These are phyloP conservation scores for Nemania diffusa DNA, from an alignment of 2,329 filamentous ascomycete species.

Conservation along the genomic window DNA sequence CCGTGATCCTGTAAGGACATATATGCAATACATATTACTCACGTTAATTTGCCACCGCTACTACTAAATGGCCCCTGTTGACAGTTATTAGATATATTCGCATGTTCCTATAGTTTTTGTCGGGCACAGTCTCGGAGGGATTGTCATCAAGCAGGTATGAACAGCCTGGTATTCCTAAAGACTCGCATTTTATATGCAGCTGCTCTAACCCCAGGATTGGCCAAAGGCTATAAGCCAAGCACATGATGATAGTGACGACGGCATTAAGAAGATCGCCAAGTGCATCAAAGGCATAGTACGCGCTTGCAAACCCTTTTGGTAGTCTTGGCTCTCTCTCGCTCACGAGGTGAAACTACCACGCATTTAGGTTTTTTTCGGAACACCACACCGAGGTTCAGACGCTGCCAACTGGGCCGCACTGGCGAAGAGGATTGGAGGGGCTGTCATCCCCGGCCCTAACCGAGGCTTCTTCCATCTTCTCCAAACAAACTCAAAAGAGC, in stretches of 20 bases:
- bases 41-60: background rate
- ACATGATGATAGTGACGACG: background rate
- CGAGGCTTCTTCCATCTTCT: background rate
- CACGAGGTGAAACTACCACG: background rate
- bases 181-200: no score
- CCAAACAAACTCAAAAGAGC: background rate
- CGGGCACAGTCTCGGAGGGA: constrained; percentile 12
- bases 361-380: constrained; percentile 20
- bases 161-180: background rate
- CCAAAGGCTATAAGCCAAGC: constrained; percentile 6
- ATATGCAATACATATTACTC: background rate
- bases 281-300: constrained; percentile 19
- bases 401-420: background rate
- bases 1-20: constrained; percentile 1
- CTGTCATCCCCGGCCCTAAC: background rate
- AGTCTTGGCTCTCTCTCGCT: background rate
- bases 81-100: background rate
- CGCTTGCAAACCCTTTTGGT: background rate
- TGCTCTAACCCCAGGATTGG: background rate
- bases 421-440: background rate
- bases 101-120: constrained; percentile 14
- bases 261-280: background rate
- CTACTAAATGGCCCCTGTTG: background rate
- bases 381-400: constrained; percentile 20
- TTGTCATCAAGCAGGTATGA: constrained; percentile 20